A percentile compares a stretch with the other conserved stretches of the same genome.
Evolutionary conservation across 2,329 filamentous ascomycete species (phyloP).

Genomic region (Alternaria metachromatica): DNA sequence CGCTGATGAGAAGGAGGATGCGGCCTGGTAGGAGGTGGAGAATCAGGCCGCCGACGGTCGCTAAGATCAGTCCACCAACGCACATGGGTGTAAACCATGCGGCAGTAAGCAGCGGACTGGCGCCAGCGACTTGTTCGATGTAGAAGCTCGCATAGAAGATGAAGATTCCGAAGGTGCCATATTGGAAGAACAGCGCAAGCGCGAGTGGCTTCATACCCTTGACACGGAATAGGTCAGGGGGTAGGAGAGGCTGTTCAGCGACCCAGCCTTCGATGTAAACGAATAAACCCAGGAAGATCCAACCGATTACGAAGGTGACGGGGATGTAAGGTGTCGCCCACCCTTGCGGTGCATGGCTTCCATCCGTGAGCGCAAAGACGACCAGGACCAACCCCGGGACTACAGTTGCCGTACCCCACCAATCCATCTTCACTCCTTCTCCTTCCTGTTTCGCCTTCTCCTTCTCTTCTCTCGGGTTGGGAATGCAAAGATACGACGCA

Average conservation of each 20-base stretch:
- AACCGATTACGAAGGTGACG: constrained; percentile 68
- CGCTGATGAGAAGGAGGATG: constrained; percentile 41
- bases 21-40: constrained; percentile 46
- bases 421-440: constrained; percentile 45
- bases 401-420: constrained; percentile 45
- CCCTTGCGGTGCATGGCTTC: constrained; percentile 69
- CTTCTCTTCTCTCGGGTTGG: constrained; percentile 24
- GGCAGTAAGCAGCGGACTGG: constrained; percentile 38
- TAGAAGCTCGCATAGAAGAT: constrained; percentile 50
- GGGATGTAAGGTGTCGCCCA: constrained; percentile 79
- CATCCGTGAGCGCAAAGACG: constrained; percentile 78
- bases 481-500: constrained; percentile 40
- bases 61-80: constrained; percentile 43
- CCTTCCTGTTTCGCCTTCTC: constrained; percentile 1
- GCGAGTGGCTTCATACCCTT: constrained; percentile 65
- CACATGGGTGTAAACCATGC: constrained; percentile 49
- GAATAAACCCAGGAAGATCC: constrained; percentile 64
- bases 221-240: constrained; percentile 71
- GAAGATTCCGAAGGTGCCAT: constrained; percentile 47
- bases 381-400: constrained; percentile 68
- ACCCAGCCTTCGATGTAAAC: constrained; percentile 77
- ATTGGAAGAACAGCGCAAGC: constrained; percentile 54
- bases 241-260: constrained; percentile 71
- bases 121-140: constrained; percentile 40
- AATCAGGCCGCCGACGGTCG: constrained; percentile 43